phyloP scores from a whole-genome alignment of 192 early-diverging fungal species.

The Backusella australiensis region DNA sequence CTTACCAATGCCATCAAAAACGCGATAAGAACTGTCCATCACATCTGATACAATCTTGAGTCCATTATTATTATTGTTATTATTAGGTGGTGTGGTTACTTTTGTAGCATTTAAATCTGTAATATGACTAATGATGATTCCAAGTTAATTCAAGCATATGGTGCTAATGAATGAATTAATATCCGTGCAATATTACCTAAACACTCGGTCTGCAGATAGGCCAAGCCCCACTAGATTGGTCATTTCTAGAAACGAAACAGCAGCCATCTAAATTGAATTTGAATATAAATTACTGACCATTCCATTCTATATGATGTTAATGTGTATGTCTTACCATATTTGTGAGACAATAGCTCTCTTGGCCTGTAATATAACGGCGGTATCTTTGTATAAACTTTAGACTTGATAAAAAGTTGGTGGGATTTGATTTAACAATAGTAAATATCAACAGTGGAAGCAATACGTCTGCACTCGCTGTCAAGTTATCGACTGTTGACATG shows the following conservation, averaged over 20 bases:
- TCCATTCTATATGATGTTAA: neutral
- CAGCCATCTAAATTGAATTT: constrained; percentile 37
- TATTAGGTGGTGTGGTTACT: neutral
- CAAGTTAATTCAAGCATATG: too few relatives aligned
- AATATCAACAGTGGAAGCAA: constrained; percentile 69
- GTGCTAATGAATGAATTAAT: too few relatives aligned
- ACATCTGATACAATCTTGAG: constrained; percentile 49
- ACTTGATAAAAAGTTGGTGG: constrained; percentile 67
- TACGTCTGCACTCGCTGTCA: constrained; percentile 52
- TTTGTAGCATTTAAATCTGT: constrained; percentile 17
- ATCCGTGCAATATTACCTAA: constrained; percentile 30
- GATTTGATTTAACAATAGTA: constrained; percentile 64
- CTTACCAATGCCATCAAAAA: constrained; percentile 45
- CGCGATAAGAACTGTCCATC: constrained; percentile 45
- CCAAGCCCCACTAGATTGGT: constrained; percentile 44
- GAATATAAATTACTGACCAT: neutral
- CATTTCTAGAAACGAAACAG: constrained; percentile 45
- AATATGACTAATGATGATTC: neutral
- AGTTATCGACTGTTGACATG: constrained; percentile 14
- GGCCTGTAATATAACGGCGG: constrained; percentile 37
- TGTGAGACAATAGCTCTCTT: constrained; percentile 49
- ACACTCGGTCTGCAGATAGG: constrained; percentile 41
- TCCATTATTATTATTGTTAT: constrained; percentile 39
- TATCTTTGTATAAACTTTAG: constrained; percentile 58
- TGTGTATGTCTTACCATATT: constrained; percentile 38